These are phyloP conservation scores for Monosporascus sp. DNA, from an alignment of 2,329 filamentous ascomycete genomes.

Conservation along the genomic window DNA sequence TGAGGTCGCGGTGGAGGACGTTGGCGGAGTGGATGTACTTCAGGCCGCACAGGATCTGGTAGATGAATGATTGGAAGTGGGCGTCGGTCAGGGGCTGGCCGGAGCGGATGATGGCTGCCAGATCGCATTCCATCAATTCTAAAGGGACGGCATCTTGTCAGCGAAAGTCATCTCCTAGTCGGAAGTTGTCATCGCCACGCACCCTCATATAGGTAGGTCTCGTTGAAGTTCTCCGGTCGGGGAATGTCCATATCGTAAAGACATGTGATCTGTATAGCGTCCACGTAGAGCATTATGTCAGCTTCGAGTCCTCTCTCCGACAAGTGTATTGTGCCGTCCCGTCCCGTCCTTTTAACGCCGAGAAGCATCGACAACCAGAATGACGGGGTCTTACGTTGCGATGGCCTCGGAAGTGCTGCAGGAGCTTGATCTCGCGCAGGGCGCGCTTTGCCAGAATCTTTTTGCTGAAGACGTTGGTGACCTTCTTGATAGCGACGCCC, in stretches of 20 bases:
- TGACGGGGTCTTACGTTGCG: constrained; percentile 59
- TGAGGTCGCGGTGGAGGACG: constrained; percentile 92
- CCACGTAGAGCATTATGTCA: constrained; percentile 30
- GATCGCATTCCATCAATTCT: constrained; percentile 99
- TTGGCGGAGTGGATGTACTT: constrained; percentile 99
- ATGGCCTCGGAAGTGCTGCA: constrained; percentile 93
- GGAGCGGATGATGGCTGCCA: constrained; percentile 95
- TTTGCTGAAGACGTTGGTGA: constrained; percentile 99
- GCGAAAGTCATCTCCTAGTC: neutral
- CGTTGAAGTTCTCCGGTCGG: constrained; percentile 94
- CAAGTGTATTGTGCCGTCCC: too few species aligned
- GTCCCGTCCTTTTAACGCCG: too few species aligned
- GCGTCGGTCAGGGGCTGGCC: constrained; percentile 96
- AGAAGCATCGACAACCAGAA: neutral
- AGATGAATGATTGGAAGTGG: constrained; percentile 99
- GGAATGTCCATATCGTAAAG: constrained; percentile 99
- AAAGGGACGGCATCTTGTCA: constrained; percentile 12
- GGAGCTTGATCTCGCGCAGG: constrained; percentile 93
- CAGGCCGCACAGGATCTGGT: constrained; percentile 96
- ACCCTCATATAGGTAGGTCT: constrained; percentile 99
- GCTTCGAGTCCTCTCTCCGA: neutral
- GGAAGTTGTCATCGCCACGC: constrained; percentile 23
- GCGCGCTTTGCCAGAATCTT: constrained; percentile 99
- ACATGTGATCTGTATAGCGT: constrained; percentile 79
- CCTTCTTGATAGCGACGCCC: constrained; percentile 97